A percentile compares a stretch with the other conserved stretches of the same genome.
Conservation (phyloP, 208 protist genomes). For the Porcisia hertigi region DNA sequence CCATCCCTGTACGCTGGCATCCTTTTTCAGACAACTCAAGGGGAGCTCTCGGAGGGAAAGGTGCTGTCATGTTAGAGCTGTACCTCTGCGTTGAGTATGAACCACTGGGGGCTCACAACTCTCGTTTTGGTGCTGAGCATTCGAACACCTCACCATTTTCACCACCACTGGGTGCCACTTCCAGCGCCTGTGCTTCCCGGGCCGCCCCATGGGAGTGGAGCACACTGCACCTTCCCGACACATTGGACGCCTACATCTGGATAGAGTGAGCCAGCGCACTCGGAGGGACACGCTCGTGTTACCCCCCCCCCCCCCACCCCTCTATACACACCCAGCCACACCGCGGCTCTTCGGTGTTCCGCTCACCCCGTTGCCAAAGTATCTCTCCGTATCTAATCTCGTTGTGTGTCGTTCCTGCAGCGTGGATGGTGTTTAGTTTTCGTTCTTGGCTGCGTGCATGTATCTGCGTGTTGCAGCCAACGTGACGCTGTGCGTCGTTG, state of each 20-base stretch:
- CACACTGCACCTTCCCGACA: constrained; percentile 11
- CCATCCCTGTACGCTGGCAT: constrained; percentile 28
- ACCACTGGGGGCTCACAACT: neutral
- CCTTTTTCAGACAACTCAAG: constrained; percentile 1
- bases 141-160: neutral
- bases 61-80: constrained; percentile 3
- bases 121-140: neutral
- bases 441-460: neutral
- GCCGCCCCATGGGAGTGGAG: neutral
- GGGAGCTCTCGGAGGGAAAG: neutral
- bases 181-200: neutral
- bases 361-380: too few relatives aligned
- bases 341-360: too few relatives aligned
- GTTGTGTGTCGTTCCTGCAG: neutral
- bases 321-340: neutral
- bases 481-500: neutral
- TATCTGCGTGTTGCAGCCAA: neutral
- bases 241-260: constrained; percentile 24
- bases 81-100: constrained; percentile 28
- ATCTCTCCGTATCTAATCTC: neutral
- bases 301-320: too few relatives aligned
- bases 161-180: neutral
- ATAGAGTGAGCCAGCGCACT: constrained; percentile 7
- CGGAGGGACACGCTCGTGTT: neutral
- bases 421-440: neutral